Conservation (phyloP, 1,284 basidiomycete genomes). For the Puccinia triticina region DNA sequence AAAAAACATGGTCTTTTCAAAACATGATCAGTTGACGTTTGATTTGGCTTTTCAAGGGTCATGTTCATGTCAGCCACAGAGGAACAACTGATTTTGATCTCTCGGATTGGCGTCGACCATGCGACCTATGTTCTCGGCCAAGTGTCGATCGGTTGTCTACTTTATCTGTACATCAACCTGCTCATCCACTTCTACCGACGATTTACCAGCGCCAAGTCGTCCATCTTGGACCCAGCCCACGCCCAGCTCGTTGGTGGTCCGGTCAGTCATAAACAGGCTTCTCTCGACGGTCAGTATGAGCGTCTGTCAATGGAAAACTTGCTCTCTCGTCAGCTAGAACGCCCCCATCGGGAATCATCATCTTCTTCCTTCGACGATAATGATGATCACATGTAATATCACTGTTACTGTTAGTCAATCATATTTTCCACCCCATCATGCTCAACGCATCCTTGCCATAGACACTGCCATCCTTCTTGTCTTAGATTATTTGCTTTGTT, state of each 20-base stretch:
- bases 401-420: not conserved
- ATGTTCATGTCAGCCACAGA: conserved; percentile 90
- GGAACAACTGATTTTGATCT: conserved; percentile 75
- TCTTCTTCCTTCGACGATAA: not conserved
- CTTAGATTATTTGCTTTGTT: not conserved
- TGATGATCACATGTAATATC: not conserved
- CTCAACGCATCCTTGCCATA: not conserved
- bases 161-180: conserved; percentile 72
- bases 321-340: not conserved
- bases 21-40: conserved; percentile 50
- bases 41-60: conserved; percentile 62
- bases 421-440: not conserved
- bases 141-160: conserved; percentile 63
- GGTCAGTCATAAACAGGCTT: not conserved
- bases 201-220: not conserved
- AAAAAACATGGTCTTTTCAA: conserved; percentile 42
- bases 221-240: not conserved
- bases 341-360: not conserved
- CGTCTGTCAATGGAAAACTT: conserved; percentile 19
- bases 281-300: conserved; percentile 10
- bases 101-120: conserved; percentile 72
- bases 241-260: not conserved
- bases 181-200: conserved; percentile 66
- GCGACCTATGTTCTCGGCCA: conserved; percentile 83
- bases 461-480: not conserved